Conservation (phyloP, 2,329 filamentous ascomycete species). For the Verticillium dahliae region DNA sequence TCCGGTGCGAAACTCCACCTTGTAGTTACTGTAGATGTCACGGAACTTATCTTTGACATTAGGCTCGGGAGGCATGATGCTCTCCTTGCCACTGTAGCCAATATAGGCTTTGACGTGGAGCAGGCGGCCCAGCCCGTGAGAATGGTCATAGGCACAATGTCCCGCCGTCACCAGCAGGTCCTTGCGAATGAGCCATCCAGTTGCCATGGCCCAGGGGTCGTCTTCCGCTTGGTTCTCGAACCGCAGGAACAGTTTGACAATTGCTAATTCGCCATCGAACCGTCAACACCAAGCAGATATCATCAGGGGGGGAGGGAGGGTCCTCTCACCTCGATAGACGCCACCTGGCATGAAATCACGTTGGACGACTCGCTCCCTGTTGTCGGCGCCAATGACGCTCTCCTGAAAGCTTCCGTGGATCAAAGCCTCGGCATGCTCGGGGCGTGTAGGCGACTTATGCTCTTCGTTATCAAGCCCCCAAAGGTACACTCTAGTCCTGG, state of each 20-base stretch:
- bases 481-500: background rate
- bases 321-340: background rate
- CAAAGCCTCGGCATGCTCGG: background rate
- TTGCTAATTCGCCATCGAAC: background rate
- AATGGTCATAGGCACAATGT: constrained; percentile 15
- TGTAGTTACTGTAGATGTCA: background rate
- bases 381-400: background rate
- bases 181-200: constrained; percentile 14
- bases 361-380: background rate
- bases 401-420: background rate
- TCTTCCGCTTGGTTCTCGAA: constrained; percentile 4
- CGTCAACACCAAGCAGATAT: too few relatives aligned
- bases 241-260: constrained; percentile 6
- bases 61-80: background rate
- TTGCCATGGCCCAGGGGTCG: constrained; percentile 13
- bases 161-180: constrained; percentile 15
- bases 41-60: background rate
- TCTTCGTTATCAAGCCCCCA: background rate
- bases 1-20: background rate
- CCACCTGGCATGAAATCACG: background rate
- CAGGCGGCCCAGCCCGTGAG: constrained; percentile 12
- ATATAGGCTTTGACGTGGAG: constrained; percentile 23
- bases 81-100: constrained; percentile 19
- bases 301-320: too few relatives aligned
- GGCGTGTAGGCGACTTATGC: background rate